A percentile compares a stretch with the other conserved stretches of the same genome.
phyloP scores from a whole-genome alignment of 805 yeast genomes.

The Candida mattraensis region DNA sequence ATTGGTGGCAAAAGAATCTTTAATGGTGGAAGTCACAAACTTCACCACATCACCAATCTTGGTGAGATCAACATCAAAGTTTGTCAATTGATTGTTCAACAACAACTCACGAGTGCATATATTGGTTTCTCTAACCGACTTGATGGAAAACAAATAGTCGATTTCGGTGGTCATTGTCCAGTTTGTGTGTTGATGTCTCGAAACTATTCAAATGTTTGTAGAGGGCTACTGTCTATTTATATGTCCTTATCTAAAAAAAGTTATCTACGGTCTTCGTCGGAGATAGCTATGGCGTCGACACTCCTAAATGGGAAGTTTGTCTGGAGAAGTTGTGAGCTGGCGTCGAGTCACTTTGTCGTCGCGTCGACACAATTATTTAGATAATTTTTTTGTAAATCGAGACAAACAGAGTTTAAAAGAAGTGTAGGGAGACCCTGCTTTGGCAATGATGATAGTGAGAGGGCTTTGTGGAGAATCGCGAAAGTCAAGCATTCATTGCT shows the following conservation, averaged over 20 bases:
- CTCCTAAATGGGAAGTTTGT: too few species aligned
- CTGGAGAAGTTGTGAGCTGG: constrained; percentile 1
- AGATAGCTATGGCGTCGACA: constrained; percentile 13
- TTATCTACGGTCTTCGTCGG: constrained; percentile 16
- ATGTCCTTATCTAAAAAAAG: background rate
- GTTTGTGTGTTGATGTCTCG: too few species aligned
- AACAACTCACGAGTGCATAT: constrained; percentile 43
- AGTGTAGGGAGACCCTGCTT: too few species aligned
- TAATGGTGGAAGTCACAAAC: constrained; percentile 46
- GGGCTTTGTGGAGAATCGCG: too few species aligned
- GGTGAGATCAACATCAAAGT: constrained; percentile 46
- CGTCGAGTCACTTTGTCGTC: constrained; percentile 1
- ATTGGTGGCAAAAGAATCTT: constrained; percentile 44
- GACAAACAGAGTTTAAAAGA: too few species aligned
- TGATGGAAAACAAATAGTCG: constrained; percentile 46
- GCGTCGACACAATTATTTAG: too few species aligned
- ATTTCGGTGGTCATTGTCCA: too few species aligned
- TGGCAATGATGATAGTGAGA: too few species aligned
- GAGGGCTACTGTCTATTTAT: too few species aligned
- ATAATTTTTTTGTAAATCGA: too few species aligned
- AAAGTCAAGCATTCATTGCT: too few species aligned
- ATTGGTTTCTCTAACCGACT: constrained; percentile 56
- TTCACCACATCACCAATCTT: constrained; percentile 44
- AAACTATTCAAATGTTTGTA: too few species aligned
- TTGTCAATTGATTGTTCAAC: constrained; percentile 35